These are phyloP conservation scores for Trichomonas tenax DNA, from an alignment of 208 protist genomes.

Conservation along the genomic window DNA sequence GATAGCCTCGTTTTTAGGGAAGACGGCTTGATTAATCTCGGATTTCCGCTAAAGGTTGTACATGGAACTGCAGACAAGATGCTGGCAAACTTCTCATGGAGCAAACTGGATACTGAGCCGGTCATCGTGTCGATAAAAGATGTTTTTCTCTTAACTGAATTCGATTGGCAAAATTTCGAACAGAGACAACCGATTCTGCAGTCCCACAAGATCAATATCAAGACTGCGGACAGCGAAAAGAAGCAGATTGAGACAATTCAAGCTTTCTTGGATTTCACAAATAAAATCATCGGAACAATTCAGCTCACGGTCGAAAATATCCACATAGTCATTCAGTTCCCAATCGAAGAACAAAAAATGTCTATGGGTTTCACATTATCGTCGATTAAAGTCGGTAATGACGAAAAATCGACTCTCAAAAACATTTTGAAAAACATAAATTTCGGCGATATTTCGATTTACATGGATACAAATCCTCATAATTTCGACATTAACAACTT, in stretches of 20 bases:
- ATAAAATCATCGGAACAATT: neutral
- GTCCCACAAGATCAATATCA: neutral
- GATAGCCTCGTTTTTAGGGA: neutral
- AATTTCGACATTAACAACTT: neutral
- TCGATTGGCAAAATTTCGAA: neutral
- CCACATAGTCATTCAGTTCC: neutral
- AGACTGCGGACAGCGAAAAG: neutral
- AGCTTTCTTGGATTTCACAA: neutral
- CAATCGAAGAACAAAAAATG: neutral
- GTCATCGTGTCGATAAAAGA: neutral
- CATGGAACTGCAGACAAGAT: neutral
- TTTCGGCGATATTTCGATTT: neutral
- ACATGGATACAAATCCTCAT: neutral
- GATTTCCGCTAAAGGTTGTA: neutral
- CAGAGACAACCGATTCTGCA: neutral
- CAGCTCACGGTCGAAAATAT: neutral
- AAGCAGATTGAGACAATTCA: neutral
- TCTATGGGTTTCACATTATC: neutral
- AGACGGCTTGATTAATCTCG: neutral
- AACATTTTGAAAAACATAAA: neutral
- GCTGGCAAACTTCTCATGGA: neutral
- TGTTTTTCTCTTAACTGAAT: neutral
- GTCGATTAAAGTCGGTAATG: neutral
- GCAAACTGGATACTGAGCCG: neutral
- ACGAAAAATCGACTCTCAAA: neutral